Evolutionary conservation across 352 stramenopile species (phyloP).

Genomic region (Phytopythium montanum): DNA sequence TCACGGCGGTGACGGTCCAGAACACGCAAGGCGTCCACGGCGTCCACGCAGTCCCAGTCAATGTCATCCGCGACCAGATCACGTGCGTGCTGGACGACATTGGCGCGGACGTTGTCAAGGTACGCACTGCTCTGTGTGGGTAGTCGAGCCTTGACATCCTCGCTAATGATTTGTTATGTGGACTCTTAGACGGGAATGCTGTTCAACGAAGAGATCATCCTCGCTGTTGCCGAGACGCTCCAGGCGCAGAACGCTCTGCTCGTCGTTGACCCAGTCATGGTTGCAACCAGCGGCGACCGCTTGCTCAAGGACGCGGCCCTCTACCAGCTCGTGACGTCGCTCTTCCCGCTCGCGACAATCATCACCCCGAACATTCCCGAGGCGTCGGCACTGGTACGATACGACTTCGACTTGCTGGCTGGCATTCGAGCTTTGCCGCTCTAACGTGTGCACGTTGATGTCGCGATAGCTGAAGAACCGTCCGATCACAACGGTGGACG

Average conservation of each 20-base stretch:
- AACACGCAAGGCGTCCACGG: slow-evolving; percentile 52
- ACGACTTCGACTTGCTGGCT: neutral
- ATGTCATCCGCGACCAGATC: slow-evolving; percentile 79
- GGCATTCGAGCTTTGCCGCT: neutral
- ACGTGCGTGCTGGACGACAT: slow-evolving; percentile 89
- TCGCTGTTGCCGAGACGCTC: slow-evolving; percentile 61
- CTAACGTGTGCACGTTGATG: neutral
- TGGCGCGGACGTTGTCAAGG: slow-evolving; percentile 85
- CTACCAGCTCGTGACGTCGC: slow-evolving; percentile 52
- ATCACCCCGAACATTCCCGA: slow-evolving; percentile 95
- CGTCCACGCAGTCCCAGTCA: slow-evolving; percentile 47
- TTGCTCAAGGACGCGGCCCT: slow-evolving; percentile 81
- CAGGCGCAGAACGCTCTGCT: slow-evolving; percentile 44
- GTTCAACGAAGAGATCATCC: slow-evolving; percentile 73
- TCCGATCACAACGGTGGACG: slow-evolving; percentile 38
- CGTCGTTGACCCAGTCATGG: slow-evolving; percentile 94
- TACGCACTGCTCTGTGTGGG: slow-evolving; percentile 7
- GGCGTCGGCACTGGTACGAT: slow-evolving; percentile 83
- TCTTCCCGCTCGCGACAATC: slow-evolving; percentile 88
- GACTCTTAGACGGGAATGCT: slow-evolving; percentile 86
- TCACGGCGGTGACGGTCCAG: slow-evolving; percentile 93
- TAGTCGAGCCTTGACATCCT: neutral
- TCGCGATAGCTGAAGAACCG: slow-evolving; percentile 26
- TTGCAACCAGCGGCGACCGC: slow-evolving; percentile 84
- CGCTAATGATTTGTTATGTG: too few species aligned